Percentiles rank a stretch among this genome's conserved stretches.
These are phyloP conservation scores for Rasamsonia emersonii DNA, from an alignment of 2,329 filamentous ascomycete genomes.

Conservation along the genomic window DNA sequence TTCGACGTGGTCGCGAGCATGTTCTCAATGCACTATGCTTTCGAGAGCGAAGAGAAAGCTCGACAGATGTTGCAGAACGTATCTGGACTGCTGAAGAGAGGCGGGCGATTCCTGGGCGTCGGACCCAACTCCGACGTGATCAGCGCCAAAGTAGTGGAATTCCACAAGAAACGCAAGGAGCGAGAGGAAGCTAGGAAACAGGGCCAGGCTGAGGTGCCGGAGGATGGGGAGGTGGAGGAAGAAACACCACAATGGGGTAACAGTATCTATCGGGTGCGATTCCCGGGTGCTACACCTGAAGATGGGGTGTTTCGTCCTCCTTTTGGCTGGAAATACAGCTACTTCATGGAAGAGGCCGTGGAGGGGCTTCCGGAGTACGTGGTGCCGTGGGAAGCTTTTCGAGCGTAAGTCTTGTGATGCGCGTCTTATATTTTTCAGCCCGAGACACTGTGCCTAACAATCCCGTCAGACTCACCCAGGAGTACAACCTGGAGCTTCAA, in stretches of 20 bases:
- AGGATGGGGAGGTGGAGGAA: conserved; percentile 45
- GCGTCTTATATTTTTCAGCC: neutral
- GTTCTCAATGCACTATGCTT: conserved; percentile 99
- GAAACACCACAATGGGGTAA: conserved; percentile 78
- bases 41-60: conserved; percentile 84
- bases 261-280: conserved; percentile 81
- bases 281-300: conserved; percentile 70
- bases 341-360: conserved; percentile 91
- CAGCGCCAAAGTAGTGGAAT: conserved; percentile 64
- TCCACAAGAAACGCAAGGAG: conserved; percentile 53
- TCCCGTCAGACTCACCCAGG: conserved; percentile 60
- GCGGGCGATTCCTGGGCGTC: conserved; percentile 85
- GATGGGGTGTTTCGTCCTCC: conserved; percentile 90
- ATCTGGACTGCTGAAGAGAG: conserved; percentile 80
- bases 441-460: neutral
- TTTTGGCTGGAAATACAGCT: conserved; percentile 97
- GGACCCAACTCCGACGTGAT: conserved; percentile 97
- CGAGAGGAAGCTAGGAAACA: conserved; percentile 34
- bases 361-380: conserved; percentile 96
- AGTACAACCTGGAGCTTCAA: conserved; percentile 92
- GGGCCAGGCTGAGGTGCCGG: conserved; percentile 25
- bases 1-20: conserved; percentile 98
- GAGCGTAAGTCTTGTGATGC: conserved; percentile 45
- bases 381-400: conserved; percentile 95
- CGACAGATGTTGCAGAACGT: conserved; percentile 91